Base-by-base conservation (phyloP, 2,329 filamentous ascomycete species). In the Aureobasidium sp. region DNA sequence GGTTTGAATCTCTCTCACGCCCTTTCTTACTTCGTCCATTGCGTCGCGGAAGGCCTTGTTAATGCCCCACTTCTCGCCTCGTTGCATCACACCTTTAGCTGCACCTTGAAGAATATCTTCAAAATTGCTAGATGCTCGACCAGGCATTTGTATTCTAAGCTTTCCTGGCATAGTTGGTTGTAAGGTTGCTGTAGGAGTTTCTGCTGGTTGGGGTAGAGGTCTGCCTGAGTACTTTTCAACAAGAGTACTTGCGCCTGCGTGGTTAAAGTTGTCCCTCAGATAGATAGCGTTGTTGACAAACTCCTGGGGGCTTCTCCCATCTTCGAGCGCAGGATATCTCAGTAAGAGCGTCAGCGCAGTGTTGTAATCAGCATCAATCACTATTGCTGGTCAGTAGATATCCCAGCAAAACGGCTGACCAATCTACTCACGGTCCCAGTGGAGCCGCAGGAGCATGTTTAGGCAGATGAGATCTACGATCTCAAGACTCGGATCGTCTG, bases 381-480 rank as follows among this genome's bases (percentile, higher is more conserved):
- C 86, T 90, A 55, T 17, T 14, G 21, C 6, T 17, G 4, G 24
- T 49, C 30, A 41, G 49, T 19, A n/a, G n/a, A n/a, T n/a, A n/a
- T n/a, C n/a, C n/a, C n/a, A n/a, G n/a, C n/a, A 4, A 17, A 25
- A 4, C 7, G 32, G 11, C 14, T 25, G n/a, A 11, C 7, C 4
- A 2, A n/a, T 53, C 34, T 32, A 70, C 85, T 74, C 72, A 93
- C 88, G 73, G 61, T 90, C 81, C 90, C 90, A 96, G 54, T 91
- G 82, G 61, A 97, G 89, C 47, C 93, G 81, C 40, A 98, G 74
- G 21, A 98, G 74, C 90, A 98, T 97, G 5, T 90, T 85, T 48
- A 96, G 83, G 61, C 90, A 96, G n/a, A 96, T 84, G 53, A 93
- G 77, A 64, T 97, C 89, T 60, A 97, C 82, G 27, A 97, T 73